Evolutionary conservation across 768 basidiomycete genomes (phyloP), one percentile per base, ranked within the genome.

Genomic region (Phlebiopsis flavidoalba): DNA sequence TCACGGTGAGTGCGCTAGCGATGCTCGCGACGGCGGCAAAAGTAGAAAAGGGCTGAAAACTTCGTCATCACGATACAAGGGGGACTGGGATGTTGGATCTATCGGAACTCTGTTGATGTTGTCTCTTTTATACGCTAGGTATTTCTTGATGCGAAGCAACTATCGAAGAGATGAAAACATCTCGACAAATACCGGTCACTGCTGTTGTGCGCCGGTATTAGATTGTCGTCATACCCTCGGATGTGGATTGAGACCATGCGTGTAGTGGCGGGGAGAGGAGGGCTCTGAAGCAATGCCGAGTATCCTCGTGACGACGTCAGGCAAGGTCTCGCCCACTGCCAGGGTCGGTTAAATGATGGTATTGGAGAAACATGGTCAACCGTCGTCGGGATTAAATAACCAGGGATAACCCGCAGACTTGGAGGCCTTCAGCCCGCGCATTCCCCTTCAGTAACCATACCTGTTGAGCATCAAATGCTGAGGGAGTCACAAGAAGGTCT

Each of bases 1-100:
- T 47, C 8, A 59, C 57, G 24, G 57, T 62, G 51, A 58, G 37
- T n/a, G 57, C 63, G 35, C 48, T 60, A 17, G 57, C 57, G 40
- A 59, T 26, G 21, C 19, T 57, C 14, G 60, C 63, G 15, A 58
- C 50, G 14, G 51, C 54, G 31, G 58, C 52, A 50, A 62, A n/a
- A 50, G n/a, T 17, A 43, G 2, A 62, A 15, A 48, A 56, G 52
- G 11, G 50, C 21, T 17, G 60, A 57, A 14, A 62, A 49, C 46
- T 53, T 57, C 3, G 60, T 35, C 60, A 62, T 62, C 8, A 31
- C 22, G 10, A 5, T 36, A 5, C 46, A 19, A 22, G 46, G 3
- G 17, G 11, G 46, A 8, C 14, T 15, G 19, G 48, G 57, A 33
- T 48, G 45, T 40, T 12, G 15, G 14, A 33, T 15, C 35, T 17